Evolutionary conservation across 73 alveolate species (phyloP).

Genomic region (Halteria grandinella): DNA sequence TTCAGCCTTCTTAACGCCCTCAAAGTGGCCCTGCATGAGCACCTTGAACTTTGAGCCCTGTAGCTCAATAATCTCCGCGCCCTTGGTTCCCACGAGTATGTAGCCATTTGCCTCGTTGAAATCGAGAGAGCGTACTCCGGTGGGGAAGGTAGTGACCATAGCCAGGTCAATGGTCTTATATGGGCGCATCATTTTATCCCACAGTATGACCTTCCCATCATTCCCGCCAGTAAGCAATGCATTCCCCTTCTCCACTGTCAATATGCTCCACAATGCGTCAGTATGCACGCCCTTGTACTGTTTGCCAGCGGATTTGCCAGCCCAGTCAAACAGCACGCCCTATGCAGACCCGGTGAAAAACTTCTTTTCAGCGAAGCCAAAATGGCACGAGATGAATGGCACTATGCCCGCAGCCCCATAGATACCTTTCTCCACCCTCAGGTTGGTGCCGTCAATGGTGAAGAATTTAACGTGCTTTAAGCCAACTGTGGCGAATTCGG

Average conservation of each 20-base stretch:
- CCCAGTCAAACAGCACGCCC: conserved; percentile 72
- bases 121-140: conserved; percentile 91
- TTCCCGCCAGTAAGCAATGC: conserved; percentile 90
- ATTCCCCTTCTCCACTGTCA: conserved; percentile 61
- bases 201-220: conserved; percentile 88
- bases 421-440: conserved; percentile 86
- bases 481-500: conserved; percentile 95
- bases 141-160: conserved; percentile 74
- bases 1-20: conserved; percentile 81
- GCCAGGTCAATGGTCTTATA: conserved; percentile 72
- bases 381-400: conserved; percentile 49
- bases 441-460: conserved; percentile 88
- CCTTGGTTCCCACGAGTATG: conserved; percentile 94
- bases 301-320: conserved; percentile 79
- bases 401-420: conserved; percentile 74
- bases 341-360: conserved; percentile 78
- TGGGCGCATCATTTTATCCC: conserved; percentile 68
- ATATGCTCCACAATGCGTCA: conserved; percentile 76
- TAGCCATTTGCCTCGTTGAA: conserved; percentile 62
- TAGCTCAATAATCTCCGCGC: conserved; percentile 92
- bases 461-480: conserved; percentile 94
- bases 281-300: conserved; percentile 73
- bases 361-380: conserved; percentile 31
- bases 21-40: conserved; percentile 92
- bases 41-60: conserved; percentile 50